phyloP scores from a whole-genome alignment of 1,139 yeast species.

The Blastobotrys ciferrii region DNA sequence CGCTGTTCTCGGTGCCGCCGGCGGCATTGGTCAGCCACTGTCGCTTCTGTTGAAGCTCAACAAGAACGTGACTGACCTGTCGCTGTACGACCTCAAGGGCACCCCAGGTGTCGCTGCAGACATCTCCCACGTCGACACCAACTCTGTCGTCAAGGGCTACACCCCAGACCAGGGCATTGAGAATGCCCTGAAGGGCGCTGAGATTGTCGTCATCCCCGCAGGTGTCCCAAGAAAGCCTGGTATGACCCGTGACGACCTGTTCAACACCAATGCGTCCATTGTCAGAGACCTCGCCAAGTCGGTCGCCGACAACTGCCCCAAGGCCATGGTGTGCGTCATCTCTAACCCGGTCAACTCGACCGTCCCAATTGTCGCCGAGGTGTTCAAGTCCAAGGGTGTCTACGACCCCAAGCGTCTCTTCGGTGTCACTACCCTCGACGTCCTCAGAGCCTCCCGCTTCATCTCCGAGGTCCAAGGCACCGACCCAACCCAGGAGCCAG shows the following conservation, averaged over 20 bases:
- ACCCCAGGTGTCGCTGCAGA: constrained; percentile 94
- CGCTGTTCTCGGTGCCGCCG: constrained; percentile 44
- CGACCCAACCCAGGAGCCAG: constrained; percentile 57
- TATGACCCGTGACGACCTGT: constrained; percentile 95
- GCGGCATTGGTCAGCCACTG: constrained; percentile 85
- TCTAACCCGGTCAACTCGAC: constrained; percentile 97
- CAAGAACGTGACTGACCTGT: constrained; percentile 56
- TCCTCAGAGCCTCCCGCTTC: constrained; percentile 86
- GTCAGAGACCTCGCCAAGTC: constrained; percentile 80
- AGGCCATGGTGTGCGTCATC: constrained; percentile 73
- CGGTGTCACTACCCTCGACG: constrained; percentile 92
- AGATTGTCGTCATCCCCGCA: constrained; percentile 86
- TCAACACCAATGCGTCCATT: constrained; percentile 89
- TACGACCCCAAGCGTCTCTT: constrained; percentile 79
- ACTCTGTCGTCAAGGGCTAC: constrained; percentile 66
- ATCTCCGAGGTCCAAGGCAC: constrained; percentile 48
- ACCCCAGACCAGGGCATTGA: constrained; percentile 59
- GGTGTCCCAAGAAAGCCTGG: constrained; percentile 99
- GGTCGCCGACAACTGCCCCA: constrained; percentile 69
- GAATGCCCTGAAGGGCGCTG: constrained; percentile 65
- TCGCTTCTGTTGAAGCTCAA: constrained; percentile 76
- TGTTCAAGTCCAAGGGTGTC: constrained; percentile 68
- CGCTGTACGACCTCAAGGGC: constrained; percentile 85
- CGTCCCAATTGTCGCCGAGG: constrained; percentile 89
- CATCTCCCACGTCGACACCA: constrained; percentile 84